Percentiles rank a stretch among this genome's conserved stretches.
Conservation (phyloP, 768 basidiomycete species). For the Boletellus emodensis region DNA sequence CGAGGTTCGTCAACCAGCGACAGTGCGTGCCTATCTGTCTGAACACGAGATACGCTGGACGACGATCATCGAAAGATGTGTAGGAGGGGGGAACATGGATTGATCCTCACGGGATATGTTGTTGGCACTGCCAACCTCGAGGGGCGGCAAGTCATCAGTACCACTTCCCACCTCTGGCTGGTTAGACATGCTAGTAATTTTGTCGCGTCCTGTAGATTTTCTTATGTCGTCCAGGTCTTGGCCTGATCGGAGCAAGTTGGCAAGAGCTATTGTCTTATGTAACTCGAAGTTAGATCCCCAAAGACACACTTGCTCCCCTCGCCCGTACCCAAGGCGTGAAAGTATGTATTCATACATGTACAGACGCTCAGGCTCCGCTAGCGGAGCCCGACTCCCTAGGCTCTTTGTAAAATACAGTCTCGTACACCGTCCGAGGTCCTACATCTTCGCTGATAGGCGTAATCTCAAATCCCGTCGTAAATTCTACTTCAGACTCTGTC, state of each 20-base stretch:
- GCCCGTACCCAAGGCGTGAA: too few species aligned
- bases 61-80: background rate
- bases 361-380: background rate
- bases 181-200: background rate
- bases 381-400: background rate
- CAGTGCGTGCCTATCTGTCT: background rate
- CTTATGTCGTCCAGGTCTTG: too few species aligned
- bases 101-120: background rate
- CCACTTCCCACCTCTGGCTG: background rate
- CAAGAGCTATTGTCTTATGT: too few species aligned
- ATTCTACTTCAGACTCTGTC: constrained; percentile 4
- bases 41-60: background rate
- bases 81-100: background rate
- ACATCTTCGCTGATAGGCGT: background rate
- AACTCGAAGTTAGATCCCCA: too few species aligned
- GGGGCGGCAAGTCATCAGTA: background rate
- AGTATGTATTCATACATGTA: too few species aligned
- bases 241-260: too few species aligned
- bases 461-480: constrained; percentile 5
- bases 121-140: background rate
- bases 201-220: background rate
- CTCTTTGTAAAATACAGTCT: background rate
- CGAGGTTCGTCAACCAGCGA: constrained; percentile 1
- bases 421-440: background rate
- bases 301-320: too few species aligned